Evolutionary conservation across 208 protist species (phyloP), one percentile per base, ranked within the genome.

Genomic region (Leptomonas seymouri): DNA sequence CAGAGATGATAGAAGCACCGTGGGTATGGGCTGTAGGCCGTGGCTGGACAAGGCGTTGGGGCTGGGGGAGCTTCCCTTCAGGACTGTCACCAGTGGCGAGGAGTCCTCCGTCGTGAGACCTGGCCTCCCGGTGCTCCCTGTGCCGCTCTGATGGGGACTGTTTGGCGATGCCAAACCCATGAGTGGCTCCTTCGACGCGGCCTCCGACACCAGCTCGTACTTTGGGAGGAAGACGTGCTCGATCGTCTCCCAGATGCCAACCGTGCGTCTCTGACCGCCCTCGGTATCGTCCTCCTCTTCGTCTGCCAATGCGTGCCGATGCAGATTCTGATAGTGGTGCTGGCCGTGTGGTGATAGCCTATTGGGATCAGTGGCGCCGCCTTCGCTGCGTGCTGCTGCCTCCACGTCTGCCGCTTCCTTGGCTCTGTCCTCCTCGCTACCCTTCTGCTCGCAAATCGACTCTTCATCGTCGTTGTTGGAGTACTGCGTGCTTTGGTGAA

Each of bases 141-240:
- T 49, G 0, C 39, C 34, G 23, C 56, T 61, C 23, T 23, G 56
- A 39, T 61, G 34, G 3, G 41, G 56, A 23, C 56, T 74, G 39
- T 51, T 61, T 5, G 68, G 68, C 1, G 68, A 74, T 4, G 68
- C 68, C 12, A 41, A 51, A 0, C 50, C 51, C 20, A 59, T 74
- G 30, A 74, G 60, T 8, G 68, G 51, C 59, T 53, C 45, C 30
- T 44, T 55, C 51, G 68, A 74, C 23, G 51, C 68, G 1, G 28
- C 60, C 1, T 76, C 65, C 27, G 67, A 42, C 11, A 84, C 69
- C n/a, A 83, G 48, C 61, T 89, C 80, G 70, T 91, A 91, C 7
- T 30, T 61, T 21, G 86, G 77, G 20, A 91, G 34, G 45, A 91
- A 89, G 27, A 91, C 67, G 70, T 86, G 69, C 67, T 88, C 83